phyloP scores from a whole-genome alignment of 1,139 yeast species.

The Nakaseomyces delphensis region DNA sequence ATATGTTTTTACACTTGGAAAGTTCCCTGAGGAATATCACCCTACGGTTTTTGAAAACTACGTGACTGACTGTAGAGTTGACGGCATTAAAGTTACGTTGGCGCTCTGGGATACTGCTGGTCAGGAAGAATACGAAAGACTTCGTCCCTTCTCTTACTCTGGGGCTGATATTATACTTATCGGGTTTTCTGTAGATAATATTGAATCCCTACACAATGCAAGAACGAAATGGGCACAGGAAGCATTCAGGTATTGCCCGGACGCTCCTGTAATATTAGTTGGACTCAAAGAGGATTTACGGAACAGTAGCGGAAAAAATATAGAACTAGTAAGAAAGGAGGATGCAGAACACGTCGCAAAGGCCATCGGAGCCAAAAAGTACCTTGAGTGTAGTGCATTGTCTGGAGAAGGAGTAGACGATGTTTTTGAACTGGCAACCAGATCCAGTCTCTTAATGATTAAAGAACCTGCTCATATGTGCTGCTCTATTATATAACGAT shows the following conservation, averaged over 20 bases:
- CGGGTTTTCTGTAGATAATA: conserved; percentile 62
- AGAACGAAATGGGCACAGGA: conserved; percentile 66
- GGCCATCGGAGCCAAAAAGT: conserved; percentile 59
- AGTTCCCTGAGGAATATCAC: conserved; percentile 68
- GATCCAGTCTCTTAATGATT: conserved; percentile 49
- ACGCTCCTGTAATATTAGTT: conserved; percentile 54
- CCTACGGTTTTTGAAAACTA: conserved; percentile 95
- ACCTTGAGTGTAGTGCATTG: conserved; percentile 65
- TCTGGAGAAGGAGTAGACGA: conserved; percentile 81
- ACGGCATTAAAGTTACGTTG: conserved; percentile 80
- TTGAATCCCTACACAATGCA: conserved; percentile 63
- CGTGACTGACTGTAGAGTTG: conserved; percentile 87
- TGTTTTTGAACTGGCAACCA: conserved; percentile 66
- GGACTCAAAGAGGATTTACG: conserved; percentile 67
- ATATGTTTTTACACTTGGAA: conserved; percentile 87
- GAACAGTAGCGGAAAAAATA: conserved; percentile 20
- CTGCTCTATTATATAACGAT: conserved; percentile 32
- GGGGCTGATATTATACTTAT: conserved; percentile 65
- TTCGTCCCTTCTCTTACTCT: conserved; percentile 67
- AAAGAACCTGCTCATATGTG: conserved; percentile 38
- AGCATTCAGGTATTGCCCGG: conserved; percentile 58
- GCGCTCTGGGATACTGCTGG: conserved; percentile 98
- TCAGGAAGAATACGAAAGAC: conserved; percentile 78
- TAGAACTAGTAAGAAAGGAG: conserved; percentile 42
- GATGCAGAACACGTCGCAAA: conserved; percentile 55